Percentiles rank a stretch among this genome's conserved stretches.
Evolutionary conservation across 805 yeast species (phyloP).

Genomic region (Pichia heedii): DNA sequence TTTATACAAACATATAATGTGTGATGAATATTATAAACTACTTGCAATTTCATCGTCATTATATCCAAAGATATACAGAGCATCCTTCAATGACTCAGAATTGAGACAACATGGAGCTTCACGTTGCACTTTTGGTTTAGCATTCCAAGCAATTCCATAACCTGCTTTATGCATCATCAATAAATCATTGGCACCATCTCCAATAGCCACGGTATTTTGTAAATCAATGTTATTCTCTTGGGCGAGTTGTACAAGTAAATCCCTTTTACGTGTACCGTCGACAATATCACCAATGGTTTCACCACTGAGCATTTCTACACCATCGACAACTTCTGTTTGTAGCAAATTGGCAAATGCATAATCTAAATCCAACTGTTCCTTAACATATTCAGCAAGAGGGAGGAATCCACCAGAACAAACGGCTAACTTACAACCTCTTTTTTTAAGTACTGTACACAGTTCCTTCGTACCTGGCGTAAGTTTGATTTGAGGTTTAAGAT

Average conservation of each 20-base stretch:
- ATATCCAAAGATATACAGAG: conserved; percentile 75
- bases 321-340: conserved; percentile 35
- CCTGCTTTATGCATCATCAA: conserved; percentile 90
- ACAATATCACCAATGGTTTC: conserved; percentile 72
- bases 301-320: conserved; percentile 54
- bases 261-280: conserved; percentile 78
- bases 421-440: conserved; percentile 59
- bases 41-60: conserved; percentile 41
- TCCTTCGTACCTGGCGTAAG: conserved; percentile 85
- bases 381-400: conserved; percentile 74
- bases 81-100: conserved; percentile 61
- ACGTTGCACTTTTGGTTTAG: conserved; percentile 84
- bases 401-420: conserved; percentile 94
- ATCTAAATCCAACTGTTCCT: conserved; percentile 60
- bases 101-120: conserved; percentile 79
- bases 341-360: conserved; percentile 82
- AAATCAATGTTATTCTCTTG: conserved; percentile 42
- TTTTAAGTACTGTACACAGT: conserved; percentile 53
- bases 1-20: too few relatives aligned
- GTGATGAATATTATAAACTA: background rate
- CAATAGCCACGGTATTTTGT: conserved; percentile 65
- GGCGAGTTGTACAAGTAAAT: conserved; percentile 56
- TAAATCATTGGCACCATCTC: conserved; percentile 96
- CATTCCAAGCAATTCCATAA: conserved; percentile 94
- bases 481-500: conserved; percentile 54